Base-by-base conservation (phyloP, 1,284 basidiomycete genomes). In the Leccinum huronense region DNA sequence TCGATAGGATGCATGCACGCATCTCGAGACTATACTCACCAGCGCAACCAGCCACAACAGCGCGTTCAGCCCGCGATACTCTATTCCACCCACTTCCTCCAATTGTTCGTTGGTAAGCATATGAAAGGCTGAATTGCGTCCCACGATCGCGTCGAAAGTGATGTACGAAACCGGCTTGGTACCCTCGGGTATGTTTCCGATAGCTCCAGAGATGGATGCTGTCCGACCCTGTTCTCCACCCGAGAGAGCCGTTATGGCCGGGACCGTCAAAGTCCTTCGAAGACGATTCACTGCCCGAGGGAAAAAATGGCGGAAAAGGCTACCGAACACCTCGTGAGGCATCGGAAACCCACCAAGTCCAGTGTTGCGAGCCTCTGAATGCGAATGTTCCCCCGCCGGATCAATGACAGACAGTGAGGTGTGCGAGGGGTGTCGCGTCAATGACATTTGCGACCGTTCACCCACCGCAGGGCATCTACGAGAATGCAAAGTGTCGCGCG, bases 51-150 rank as follows among this genome's bases (percentile, higher is more conserved):
- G 84, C 88, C 90, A 94, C 16, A 94, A 79, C 53, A 97, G 76
- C 3, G 90, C 82, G 65, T 89, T 89, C 62, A 97, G 78, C 1
- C 91, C 94, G n/a, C 94, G 85, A 72, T 95, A 98, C 76, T 99
- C 97, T 14, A 97, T 91, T 6, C 96, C 96, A 8, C 95, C 95
- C 5, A 98, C 80, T 76, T 98, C 95, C 67, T 97, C 92, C 69
- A 94, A 81, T 72, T 98, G 91, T 61, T 94, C 91, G 40, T 87
- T 84, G 0, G 90, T 93, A 60, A 98, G 78, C 51, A 85, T 80
- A 58, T 87, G 85, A 74, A 99, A 98, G n/a, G 84, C 81, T 27
- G 94, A 97, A 75, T 98, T 98, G 60, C 91, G 82, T 0, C 93
- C 93, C 3, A 97, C 93, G 11, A 86, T 78, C 0, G 92, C 91